These are phyloP conservation scores for Monilinia laxa DNA, from an alignment of 2,329 filamentous ascomycete species.

Conservation along the genomic window DNA sequence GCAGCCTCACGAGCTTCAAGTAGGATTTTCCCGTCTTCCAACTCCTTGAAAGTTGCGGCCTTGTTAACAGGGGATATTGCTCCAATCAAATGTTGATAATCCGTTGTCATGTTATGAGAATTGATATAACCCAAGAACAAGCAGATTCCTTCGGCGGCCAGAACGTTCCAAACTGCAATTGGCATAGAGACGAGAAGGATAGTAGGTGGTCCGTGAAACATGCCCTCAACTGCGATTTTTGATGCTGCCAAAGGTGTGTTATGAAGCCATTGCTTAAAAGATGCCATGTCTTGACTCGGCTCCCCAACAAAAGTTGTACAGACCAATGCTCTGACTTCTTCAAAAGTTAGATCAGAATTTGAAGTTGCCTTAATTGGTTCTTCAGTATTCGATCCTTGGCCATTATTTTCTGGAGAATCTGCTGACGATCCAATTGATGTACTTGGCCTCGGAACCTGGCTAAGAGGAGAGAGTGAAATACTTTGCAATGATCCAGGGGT, in stretches of 20 bases:
- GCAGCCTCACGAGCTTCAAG: constrained; percentile 45
- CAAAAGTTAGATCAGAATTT: constrained; percentile 55
- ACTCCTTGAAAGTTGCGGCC: constrained; percentile 51
- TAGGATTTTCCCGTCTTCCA: constrained; percentile 58
- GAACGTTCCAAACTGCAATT: constrained; percentile 60
- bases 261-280: constrained; percentile 65
- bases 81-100: constrained; percentile 59
- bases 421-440: constrained; percentile 37
- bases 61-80: constrained; percentile 43
- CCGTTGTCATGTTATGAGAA: constrained; percentile 65
- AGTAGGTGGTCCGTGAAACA: constrained; percentile 66
- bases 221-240: constrained; percentile 63
- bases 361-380: constrained; percentile 36
- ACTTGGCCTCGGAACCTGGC: constrained; percentile 38
- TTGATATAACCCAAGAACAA: constrained; percentile 64
- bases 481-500: constrained; percentile 54
- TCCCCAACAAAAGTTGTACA: constrained; percentile 67
- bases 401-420: constrained; percentile 35
- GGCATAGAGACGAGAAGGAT: constrained; percentile 68
- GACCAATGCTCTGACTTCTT: constrained; percentile 62
- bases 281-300: constrained; percentile 64
- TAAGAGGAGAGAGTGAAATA: constrained; percentile 50
- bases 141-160: constrained; percentile 66
- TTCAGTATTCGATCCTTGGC: constrained; percentile 28
- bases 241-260: constrained; percentile 56